Percentiles rank a stretch among this genome's conserved stretches.
These are phyloP conservation scores for Starmerella davenportii DNA, from an alignment of 805 yeast genomes.

Conservation along the genomic window DNA sequence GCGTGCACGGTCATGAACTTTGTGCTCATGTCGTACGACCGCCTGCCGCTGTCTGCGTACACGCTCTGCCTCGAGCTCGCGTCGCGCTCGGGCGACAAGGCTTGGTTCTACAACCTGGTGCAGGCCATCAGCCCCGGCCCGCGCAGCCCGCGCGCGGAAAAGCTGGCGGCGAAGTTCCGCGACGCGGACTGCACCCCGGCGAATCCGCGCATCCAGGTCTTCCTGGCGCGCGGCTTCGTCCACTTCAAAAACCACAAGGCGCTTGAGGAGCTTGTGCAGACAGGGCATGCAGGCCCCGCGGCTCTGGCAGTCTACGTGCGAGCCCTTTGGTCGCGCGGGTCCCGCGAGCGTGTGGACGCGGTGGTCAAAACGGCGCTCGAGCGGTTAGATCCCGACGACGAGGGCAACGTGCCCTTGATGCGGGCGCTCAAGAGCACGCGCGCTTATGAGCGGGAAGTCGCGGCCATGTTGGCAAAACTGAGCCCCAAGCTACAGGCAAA, in stretches of 20 bases:
- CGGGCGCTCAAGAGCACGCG: no score
- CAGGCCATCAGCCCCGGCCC: background rate
- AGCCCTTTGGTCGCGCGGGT: no score
- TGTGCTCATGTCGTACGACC: constrained; percentile 8
- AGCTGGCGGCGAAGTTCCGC: background rate
- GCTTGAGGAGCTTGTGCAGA: no score
- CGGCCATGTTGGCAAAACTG: no score
- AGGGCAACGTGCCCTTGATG: no score
- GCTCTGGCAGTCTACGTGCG: no score
- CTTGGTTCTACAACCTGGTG: constrained; percentile 7
- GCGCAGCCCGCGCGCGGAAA: background rate
- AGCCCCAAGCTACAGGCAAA: no score
- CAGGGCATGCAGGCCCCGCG: background rate
- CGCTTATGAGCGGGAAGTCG: no score
- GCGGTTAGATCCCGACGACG: no score
- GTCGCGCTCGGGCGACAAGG: constrained; percentile 3
- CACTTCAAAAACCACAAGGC: background rate
- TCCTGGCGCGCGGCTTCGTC: background rate
- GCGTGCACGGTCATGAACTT: constrained; percentile 19
- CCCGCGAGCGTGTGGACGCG: no score
- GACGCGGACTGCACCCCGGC: background rate
- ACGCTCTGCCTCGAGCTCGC: constrained; percentile 10
- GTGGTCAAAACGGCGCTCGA: no score
- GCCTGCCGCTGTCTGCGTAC: background rate
- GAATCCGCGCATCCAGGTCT: background rate